phyloP scores from a whole-genome alignment of 345 rosid genomes.

The Theobroma cacao region DNA sequence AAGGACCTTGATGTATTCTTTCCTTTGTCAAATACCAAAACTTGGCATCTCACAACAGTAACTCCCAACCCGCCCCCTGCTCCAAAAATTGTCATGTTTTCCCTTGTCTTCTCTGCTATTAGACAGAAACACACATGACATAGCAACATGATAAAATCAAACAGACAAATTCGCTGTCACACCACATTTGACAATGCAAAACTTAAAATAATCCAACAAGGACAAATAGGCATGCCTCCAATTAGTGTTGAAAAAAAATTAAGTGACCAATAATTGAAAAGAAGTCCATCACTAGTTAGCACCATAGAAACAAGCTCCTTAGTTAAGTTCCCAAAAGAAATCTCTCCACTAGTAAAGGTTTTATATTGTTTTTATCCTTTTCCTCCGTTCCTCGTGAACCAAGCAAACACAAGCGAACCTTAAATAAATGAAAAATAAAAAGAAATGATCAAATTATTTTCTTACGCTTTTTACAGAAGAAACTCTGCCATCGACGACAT shows the following conservation, averaged over 20 bases:
- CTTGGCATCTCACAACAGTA: constrained; percentile 27
- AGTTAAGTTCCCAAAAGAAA: background rate
- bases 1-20: constrained; percentile 8
- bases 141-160: background rate
- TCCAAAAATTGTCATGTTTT: background rate
- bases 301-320: background rate
- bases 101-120: background rate
- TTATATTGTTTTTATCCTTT: constrained; percentile 16
- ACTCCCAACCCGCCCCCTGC: constrained; percentile 7
- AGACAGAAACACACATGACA: constrained; percentile 15
- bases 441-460: background rate
- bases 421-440: background rate
- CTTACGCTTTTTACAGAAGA: constrained; percentile 74
- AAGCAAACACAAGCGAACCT: background rate
- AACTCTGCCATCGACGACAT: constrained; percentile 65
- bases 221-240: background rate
- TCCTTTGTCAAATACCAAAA: constrained; percentile 21
- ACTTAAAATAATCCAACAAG: background rate
- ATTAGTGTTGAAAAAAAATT: background rate
- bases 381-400: constrained; percentile 2
- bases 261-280: background rate
- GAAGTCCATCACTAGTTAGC: background rate
- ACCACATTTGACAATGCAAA: background rate
- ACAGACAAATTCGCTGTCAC: constrained; percentile 8
- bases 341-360: too few relatives aligned